phyloP scores from a whole-genome alignment of 2,329 filamentous ascomycete genomes.

The Epichloe uncinata region DNA sequence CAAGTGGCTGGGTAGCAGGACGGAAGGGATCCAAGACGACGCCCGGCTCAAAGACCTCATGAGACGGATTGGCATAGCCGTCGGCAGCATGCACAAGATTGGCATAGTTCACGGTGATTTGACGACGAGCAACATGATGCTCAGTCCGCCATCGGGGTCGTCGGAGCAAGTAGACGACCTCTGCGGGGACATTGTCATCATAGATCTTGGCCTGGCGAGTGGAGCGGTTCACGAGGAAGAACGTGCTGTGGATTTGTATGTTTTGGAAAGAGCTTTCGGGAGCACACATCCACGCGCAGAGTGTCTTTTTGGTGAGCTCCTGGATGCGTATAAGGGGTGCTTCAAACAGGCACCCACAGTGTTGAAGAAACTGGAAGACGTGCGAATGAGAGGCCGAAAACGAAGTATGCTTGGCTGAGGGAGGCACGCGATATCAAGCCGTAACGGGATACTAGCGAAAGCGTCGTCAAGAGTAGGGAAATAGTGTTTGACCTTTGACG shows the following conservation, averaged over 20 bases:
- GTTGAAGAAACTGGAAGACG: conserved; percentile 75
- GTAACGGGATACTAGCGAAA: too few species aligned
- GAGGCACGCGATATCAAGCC: background rate
- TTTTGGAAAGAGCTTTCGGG: conserved; percentile 84
- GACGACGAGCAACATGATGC: conserved; percentile 95
- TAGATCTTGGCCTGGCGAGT: conserved; percentile 85
- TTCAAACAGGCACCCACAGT: conserved; percentile 66
- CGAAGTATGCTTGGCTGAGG: conserved; percentile 86
- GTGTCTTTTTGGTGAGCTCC: conserved; percentile 56
- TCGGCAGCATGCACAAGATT: conserved; percentile 67
- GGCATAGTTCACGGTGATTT: conserved; percentile 93
- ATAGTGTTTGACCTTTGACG: background rate
- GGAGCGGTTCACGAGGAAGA: conserved; percentile 80
- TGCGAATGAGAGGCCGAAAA: conserved; percentile 87
- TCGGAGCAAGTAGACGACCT: conserved; percentile 18
- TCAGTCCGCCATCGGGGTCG: conserved; percentile 30
- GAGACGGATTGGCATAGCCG: conserved; percentile 53
- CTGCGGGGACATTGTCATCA: conserved; percentile 70
- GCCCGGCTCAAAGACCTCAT: conserved; percentile 48
- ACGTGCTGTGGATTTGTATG: conserved; percentile 88
- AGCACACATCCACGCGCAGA: conserved; percentile 88
- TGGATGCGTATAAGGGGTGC: conserved; percentile 58
- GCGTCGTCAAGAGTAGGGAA: background rate
- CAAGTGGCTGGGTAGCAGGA: conserved; percentile 45
- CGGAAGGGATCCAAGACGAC: conserved; percentile 27